phyloP scores from a whole-genome alignment of 192 early-diverging fungal species.

The Cladochytrium replicatum region DNA sequence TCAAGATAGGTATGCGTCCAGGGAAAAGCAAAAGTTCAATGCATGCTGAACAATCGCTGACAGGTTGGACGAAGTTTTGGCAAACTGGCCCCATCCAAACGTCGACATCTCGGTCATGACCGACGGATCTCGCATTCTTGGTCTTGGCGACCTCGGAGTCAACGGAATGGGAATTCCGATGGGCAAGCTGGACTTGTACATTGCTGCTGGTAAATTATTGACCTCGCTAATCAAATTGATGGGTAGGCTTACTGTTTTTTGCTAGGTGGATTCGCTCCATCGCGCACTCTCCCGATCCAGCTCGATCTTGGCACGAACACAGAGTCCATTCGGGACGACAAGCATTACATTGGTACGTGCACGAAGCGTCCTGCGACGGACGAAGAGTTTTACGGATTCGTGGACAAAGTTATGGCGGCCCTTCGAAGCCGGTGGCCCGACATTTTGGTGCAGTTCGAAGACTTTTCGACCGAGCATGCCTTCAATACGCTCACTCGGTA shows the following conservation, averaged over 20 bases:
- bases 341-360: conserved; percentile 70
- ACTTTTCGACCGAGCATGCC: conserved; percentile 77
- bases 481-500: conserved; percentile 67
- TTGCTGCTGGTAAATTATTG: conserved; percentile 47
- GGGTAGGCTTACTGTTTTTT: too few relatives aligned
- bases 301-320: conserved; percentile 79
- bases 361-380: conserved; percentile 56
- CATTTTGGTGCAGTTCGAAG: conserved; percentile 79
- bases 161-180: conserved; percentile 85
- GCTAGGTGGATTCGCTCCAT: conserved; percentile 59
- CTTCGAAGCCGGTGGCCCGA: conserved; percentile 56
- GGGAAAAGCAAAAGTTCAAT: too few relatives aligned
- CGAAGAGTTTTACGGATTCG: conserved; percentile 58
- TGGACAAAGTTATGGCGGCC: conserved; percentile 62
- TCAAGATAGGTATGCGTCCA: too few relatives aligned
- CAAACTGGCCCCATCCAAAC: conserved; percentile 54
- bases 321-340: conserved; percentile 59
- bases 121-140: conserved; percentile 78
- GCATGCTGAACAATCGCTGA: too few relatives aligned
- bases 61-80: conserved; percentile 59
- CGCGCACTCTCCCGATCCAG: conserved; percentile 69
- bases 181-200: conserved; percentile 77
- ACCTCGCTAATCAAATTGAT: neutral
- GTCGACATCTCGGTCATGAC: conserved; percentile 70
- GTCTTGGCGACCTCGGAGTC: conserved; percentile 77